Evolutionary conservation across 257 asterid genomes (phyloP), one percentile per base, ranked within the genome.

Genomic region (Buddleja alternifolia): DNA sequence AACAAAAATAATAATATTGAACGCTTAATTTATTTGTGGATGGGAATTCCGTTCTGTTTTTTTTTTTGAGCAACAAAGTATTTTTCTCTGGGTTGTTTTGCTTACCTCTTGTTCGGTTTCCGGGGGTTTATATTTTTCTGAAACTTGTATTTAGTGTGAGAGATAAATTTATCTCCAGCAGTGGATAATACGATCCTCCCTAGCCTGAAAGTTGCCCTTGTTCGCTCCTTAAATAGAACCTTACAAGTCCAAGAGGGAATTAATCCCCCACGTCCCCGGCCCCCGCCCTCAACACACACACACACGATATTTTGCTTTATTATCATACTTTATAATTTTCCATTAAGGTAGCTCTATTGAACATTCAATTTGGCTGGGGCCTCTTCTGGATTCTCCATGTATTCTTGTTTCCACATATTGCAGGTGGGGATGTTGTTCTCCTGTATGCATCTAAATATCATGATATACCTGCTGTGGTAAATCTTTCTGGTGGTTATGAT

Each of bases 401-500:
- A 2, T 50, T 66, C 8, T 56, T 73, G 24, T 71, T 65, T 55
- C 58, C 75, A 20, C 46, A 46, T 73, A 36, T 73, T 71, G 71
- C 88, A 89, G 98, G 95, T 70, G 96, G 95, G 40, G 55, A 76
- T 75, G 78, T 80, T 72, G 98, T 87, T 61, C 90, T 89, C 57
- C 78, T 92, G 41, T 89, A 92, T 77, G 95, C 87, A 66, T 92
- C 98, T 59, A 86, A 79, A 61, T 85, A 87, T 78, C 94, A 81
- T 51, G 94, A 92, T 69, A 80, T 87, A 73, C 73, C 71, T 44
- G 86, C 85, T 0, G 85, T 93, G 37, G 71, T 93, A 72, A 93
- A 90, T 83, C 60, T 87, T 63, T 93, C 99, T 51, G 99, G 96
- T 45, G 96, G 99, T 66, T 89, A 87, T 73, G 80, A 87, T 70